Conservation (phyloP, 495 filamentous ascomycete genomes). For the Mytilinidion resinicola region DNA sequence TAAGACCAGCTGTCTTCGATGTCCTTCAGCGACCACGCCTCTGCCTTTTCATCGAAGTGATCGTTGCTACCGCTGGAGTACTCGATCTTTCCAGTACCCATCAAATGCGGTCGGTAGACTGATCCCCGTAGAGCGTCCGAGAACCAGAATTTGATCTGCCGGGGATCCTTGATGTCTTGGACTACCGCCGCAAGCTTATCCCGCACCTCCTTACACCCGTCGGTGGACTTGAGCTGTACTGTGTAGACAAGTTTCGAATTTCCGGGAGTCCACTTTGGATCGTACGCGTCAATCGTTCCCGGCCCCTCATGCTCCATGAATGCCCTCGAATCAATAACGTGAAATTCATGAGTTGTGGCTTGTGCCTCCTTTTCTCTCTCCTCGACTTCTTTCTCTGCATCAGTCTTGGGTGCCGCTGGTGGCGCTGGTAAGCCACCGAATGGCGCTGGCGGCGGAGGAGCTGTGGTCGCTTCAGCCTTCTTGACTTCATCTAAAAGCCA, state of each 20-base stretch:
- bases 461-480: constrained; percentile 5
- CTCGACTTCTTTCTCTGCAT: constrained; percentile 5
- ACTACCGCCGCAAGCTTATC: constrained; percentile 22
- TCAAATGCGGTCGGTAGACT: constrained; percentile 15
- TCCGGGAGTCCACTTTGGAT: constrained; percentile 17
- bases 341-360: constrained; percentile 17
- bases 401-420: not conserved
- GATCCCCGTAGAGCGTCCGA: constrained; percentile 21
- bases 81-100: constrained; percentile 24
- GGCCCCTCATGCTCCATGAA: constrained; percentile 26
- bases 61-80: constrained; percentile 23
- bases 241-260: constrained; percentile 13
- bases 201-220: constrained; percentile 18
- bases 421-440: not conserved
- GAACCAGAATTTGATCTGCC: constrained; percentile 30
- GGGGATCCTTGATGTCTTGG: constrained; percentile 25
- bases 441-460: constrained; percentile 4
- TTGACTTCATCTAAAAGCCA: constrained; percentile 24
- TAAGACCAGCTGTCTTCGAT: constrained; percentile 4
- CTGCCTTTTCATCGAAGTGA: constrained; percentile 9
- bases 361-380: constrained; percentile 1
- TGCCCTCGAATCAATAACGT: constrained; percentile 28
- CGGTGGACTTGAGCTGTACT: constrained; percentile 8
- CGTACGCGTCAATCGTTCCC: constrained; percentile 26
- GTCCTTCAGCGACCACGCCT: constrained; percentile 18